Percentiles rank a stretch among this genome's conserved stretches.
Conservation (phyloP, 495 filamentous ascomycete species). For the Lepraria neglecta region DNA sequence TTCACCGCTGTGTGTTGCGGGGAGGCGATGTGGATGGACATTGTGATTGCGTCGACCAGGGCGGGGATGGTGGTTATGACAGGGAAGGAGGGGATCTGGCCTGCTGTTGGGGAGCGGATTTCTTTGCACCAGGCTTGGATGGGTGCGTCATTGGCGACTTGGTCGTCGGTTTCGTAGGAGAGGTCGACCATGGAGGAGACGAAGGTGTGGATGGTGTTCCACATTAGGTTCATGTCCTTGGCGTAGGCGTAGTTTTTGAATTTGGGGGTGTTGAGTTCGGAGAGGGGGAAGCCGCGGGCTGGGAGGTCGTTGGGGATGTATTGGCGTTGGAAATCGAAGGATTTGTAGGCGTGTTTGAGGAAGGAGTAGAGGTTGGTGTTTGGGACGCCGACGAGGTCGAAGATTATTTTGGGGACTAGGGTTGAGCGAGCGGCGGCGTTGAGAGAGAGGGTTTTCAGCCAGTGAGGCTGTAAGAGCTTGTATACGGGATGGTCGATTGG, state of each 20-base stretch:
- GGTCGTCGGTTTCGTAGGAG: constrained; percentile 22
- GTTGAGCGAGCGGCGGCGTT: constrained; percentile 43
- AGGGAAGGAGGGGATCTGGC: constrained; percentile 34
- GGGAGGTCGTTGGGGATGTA: constrained; percentile 44
- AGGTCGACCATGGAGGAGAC: constrained; percentile 32
- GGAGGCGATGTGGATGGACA: constrained; percentile 48
- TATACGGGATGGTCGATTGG: constrained; percentile 38
- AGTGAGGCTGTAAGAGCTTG: constrained; percentile 41
- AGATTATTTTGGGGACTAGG: constrained; percentile 41
- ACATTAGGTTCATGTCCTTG: constrained; percentile 38
- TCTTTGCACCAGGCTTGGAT: constrained; percentile 39
- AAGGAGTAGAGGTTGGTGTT: constrained; percentile 1
- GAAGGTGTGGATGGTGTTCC: constrained; percentile 36
- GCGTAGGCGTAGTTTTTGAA: constrained; percentile 47
- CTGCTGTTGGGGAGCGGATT: constrained; percentile 28
- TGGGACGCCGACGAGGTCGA: constrained; percentile 35
- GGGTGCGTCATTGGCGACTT: constrained; percentile 29
- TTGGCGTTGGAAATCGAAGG: constrained; percentile 14
- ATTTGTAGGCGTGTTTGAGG: constrained; percentile 16
- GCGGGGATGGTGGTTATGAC: constrained; percentile 27
- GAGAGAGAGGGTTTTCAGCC: constrained; percentile 45
- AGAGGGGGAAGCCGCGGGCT: constrained; percentile 38
- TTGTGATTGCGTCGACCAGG: constrained; percentile 36
- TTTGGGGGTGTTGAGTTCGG: constrained; percentile 27
- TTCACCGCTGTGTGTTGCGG: constrained; percentile 46